Percentiles rank a stretch among this genome's conserved stretches.
These are phyloP conservation scores for Gamsiella multidivaricata DNA, from an alignment of 192 early-diverging fungal species.

Conservation along the genomic window DNA sequence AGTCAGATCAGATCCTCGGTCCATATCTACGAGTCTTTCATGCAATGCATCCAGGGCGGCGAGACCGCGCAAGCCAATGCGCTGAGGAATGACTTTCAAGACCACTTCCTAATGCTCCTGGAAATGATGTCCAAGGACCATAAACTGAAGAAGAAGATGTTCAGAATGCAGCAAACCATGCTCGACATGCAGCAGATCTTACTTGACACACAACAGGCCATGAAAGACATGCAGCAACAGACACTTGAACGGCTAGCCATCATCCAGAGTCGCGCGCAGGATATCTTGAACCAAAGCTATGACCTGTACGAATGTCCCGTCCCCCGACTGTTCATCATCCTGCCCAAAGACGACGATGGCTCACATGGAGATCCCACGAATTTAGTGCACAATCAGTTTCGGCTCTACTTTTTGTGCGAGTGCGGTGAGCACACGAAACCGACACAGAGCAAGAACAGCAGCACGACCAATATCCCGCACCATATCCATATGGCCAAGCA, in stretches of 20 bases:
- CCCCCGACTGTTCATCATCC: slow-evolving; percentile 23
- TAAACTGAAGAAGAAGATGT: slow-evolving; percentile 4
- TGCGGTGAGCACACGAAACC: slow-evolving; percentile 23
- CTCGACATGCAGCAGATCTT: neutral
- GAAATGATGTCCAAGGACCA: slow-evolving; percentile 11
- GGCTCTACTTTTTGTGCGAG: slow-evolving; percentile 34
- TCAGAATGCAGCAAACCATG: slow-evolving; percentile 6
- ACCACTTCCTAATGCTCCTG: neutral
- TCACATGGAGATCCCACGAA: neutral
- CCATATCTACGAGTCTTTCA: neutral
- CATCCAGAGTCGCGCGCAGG: slow-evolving; percentile 13
- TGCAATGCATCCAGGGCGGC: neutral
- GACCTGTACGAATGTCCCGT: slow-evolving; percentile 12
- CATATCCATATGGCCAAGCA: slow-evolving; percentile 34
- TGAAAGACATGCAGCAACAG: neutral
- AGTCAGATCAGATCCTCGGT: slow-evolving; percentile 1
- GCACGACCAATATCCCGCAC: slow-evolving; percentile 1
- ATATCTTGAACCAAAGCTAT: slow-evolving; percentile 14
- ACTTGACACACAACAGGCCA: neutral
- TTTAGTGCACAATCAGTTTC: slow-evolving; percentile 13
- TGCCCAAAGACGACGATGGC: neutral
- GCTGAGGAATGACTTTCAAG: slow-evolving; percentile 10
- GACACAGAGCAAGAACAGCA: neutral
- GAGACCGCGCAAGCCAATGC: slow-evolving; percentile 5
- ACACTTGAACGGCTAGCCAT: slow-evolving; percentile 7